Base-by-base conservation (phyloP, 352 stramenopile species). In the Phytophthora tubulina region DNA sequence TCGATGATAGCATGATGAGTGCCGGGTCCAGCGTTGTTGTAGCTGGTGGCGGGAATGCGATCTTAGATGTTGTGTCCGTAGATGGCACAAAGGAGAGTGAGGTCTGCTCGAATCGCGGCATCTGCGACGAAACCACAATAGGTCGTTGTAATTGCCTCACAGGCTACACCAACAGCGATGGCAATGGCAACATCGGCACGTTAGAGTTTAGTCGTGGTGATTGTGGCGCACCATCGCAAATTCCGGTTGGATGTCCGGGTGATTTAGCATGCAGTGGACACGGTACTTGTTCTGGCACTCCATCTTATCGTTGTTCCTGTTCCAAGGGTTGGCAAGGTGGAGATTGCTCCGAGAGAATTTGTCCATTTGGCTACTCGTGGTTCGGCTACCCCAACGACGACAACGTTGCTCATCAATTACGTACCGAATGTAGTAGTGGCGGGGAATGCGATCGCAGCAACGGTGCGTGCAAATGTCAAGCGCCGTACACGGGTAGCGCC, bases 241-340 rank as follows among this genome's bases (percentile, higher is more conserved):
- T 91, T 39, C 82, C 79, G 9, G 76, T 92, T 27, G 79, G 71
- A 2, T 93, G 86, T 70, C 88, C 85, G 0, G 88, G 88, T 4
- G 88, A 95, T 21, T 54, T 95, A 5, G 69, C 82, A 8, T 94
- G 87, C 59, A 94, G 84, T 52, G 89, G 90, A 1, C 90, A 97
- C 33, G 91, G 91, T 7, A 86, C 72, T 6, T 97, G 90, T 70
- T 91, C 82, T 2, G 79, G 76, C 9, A 63, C 46, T 3, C 84
- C 75, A 8, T 76, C 72, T 0, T 94, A 86, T 36, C 79, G 76
- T 11, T 97, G 90, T 60, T 67, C 78, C 1, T 97, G 91, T 36
- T 72, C 84, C 4, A 76, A 90, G 35, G 89, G 86, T 17, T 97
- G 91, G 90, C 74, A 72, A n/a, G 75, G 73, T 3, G 82, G 80